A percentile compares a stretch with the other conserved stretches of the same genome.
Conservation (phyloP, 2,329 filamentous ascomycete genomes). For the Pseudogymnoascus sp. region DNA sequence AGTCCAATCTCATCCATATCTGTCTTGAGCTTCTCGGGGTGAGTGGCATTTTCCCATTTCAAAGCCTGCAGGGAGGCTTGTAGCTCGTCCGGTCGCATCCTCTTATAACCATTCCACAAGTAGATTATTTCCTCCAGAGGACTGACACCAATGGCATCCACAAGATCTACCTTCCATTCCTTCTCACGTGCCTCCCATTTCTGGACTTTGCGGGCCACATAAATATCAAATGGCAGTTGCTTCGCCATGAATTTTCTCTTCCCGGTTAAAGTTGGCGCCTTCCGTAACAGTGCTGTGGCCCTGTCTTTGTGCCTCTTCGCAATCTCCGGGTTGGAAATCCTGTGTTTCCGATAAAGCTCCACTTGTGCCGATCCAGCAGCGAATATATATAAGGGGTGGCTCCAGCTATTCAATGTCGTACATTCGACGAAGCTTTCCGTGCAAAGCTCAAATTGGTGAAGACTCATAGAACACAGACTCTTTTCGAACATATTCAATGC, state of each 20-base stretch:
- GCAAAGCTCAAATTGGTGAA: conserved; percentile 68
- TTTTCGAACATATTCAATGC: conserved; percentile 81
- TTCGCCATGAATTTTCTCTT: conserved; percentile 86
- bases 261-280: conserved; percentile 65
- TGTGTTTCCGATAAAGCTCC: conserved; percentile 65
- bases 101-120: conserved; percentile 83
- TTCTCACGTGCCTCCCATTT: conserved; percentile 81
- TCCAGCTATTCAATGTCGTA: conserved; percentile 82
- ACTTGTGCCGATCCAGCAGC: conserved; percentile 72
- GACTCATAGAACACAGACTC: conserved; percentile 67
- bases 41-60: conserved; percentile 51
- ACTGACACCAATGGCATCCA: conserved; percentile 72
- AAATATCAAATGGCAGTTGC: conserved; percentile 83
- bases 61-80: conserved; percentile 55
- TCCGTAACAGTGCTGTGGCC: conserved; percentile 62
- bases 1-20: conserved; percentile 56
- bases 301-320: conserved; percentile 51
- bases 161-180: conserved; percentile 56
- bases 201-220: conserved; percentile 70
- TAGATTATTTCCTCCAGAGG: conserved; percentile 88
- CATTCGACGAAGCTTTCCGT: conserved; percentile 67
- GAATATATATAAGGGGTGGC: conserved; percentile 81
- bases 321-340: conserved; percentile 35
- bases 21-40: conserved; percentile 40
- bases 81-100: conserved; percentile 62